These are phyloP conservation scores for Solanum sejunctum DNA, from an alignment of 257 asterid species.

Conservation along the genomic window DNA sequence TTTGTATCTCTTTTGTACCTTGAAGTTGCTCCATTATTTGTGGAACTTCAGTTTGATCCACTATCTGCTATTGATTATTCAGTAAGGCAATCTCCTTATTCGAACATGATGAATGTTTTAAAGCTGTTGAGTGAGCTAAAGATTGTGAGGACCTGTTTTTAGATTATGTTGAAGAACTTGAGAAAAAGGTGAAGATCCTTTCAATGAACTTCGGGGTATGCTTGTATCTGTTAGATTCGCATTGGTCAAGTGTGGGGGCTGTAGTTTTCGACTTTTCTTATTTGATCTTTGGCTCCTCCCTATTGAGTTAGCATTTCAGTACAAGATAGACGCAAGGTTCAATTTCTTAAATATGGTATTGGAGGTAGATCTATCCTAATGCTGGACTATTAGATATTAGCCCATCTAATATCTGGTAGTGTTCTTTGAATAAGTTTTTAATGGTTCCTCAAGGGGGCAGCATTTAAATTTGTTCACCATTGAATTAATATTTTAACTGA, in stretches of 20 bases:
- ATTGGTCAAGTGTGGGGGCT: background rate
- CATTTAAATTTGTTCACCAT: too few species aligned
- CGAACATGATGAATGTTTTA: slow-evolving; percentile 79
- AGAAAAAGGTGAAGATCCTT: slow-evolving; percentile 47
- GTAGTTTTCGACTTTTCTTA: background rate
- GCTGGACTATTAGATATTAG: background rate
- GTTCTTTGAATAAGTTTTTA: background rate
- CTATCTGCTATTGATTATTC: slow-evolving; percentile 14
- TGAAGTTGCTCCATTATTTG: background rate
- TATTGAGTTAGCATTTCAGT: background rate
- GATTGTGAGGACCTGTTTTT: slow-evolving; percentile 86
- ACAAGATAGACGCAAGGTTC: background rate
- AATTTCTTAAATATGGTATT: background rate
- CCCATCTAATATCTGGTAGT: background rate
- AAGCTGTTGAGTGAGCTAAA: slow-evolving; percentile 64
- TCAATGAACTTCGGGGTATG: background rate
- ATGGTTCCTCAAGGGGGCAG: background rate
- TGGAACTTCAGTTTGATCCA: background rate
- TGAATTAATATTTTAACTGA: background rate
- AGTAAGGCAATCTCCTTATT: slow-evolving; percentile 62
- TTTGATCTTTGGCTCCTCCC: background rate
- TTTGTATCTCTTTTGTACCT: background rate
- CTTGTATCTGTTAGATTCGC: background rate
- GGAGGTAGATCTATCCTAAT: background rate
- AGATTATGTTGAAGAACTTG: slow-evolving; percentile 61